Evolutionary conservation across 1,284 basidiomycete genomes (phyloP), one percentile per base, ranked within the genome.

Genomic region (Pyrrhoderma lamaoense): DNA sequence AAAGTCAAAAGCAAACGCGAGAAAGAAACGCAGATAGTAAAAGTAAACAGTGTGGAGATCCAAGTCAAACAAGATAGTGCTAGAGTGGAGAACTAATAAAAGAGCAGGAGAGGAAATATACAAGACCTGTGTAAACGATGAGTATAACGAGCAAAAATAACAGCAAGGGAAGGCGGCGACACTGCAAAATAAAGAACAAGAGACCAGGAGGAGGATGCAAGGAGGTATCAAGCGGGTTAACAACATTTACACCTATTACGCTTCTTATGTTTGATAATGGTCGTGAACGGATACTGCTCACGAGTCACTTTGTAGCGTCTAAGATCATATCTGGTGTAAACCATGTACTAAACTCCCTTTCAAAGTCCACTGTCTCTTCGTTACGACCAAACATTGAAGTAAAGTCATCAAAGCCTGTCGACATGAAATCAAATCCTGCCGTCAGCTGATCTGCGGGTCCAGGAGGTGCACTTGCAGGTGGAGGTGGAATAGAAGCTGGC

Each of bases 321-420:
- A 49, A 27, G 13, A 54, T 22, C 18, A 48, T 43, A 34, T 48
- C 54, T 16, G 31, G n/a, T 23, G 18, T 45, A 36, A 55, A 55
- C 54, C 54, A 55, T 8, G 25, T 27, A 3, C 46, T 46, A 19
- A 55, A 55, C 34, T 55, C 50, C 13, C 37, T 42, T 1, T 55
- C 54, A 31, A 52, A 48, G 22, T 42, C 22, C 13, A 47, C 19
- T 14, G 47, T 11, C 27, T 5, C 27, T 11, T 51, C 45, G 9
- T 50, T 42, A n/a, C 48, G 22, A 18, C 49, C 44, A 19, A 55
- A 55, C 27, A 55, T 55, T n/a, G 49, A 43, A 9, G 53, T 46
- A 18, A 54, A 54, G 34, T 54, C 53, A n/a, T 54, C 53, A 19
- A 54, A 51, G 11, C 43, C 44, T 5, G 53, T 42, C 16, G 42